Percentiles rank a stretch among this genome's conserved stretches.
phyloP scores from a whole-genome alignment of 2,329 filamentous ascomycete genomes.

The Nemania abortiva region DNA sequence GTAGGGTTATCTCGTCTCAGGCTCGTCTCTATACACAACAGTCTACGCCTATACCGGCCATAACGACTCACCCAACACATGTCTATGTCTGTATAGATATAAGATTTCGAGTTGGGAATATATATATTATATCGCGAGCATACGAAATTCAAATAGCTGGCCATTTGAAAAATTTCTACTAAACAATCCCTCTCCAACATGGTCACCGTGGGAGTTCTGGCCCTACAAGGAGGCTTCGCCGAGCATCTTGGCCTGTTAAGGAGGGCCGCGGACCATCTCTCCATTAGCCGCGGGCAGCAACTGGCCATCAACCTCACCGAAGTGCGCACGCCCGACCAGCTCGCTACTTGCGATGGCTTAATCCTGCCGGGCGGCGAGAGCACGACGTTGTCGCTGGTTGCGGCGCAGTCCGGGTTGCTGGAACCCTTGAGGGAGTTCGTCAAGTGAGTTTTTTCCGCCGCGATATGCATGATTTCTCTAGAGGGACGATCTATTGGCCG shows the following conservation, averaged over 20 bases:
- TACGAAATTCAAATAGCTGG: neutral
- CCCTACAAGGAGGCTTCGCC: constrained; percentile 92
- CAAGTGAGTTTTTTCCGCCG: constrained; percentile 69
- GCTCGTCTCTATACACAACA: neutral
- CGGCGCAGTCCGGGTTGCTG: constrained; percentile 81
- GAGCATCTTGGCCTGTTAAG: constrained; percentile 86
- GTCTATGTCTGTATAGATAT: too few relatives aligned
- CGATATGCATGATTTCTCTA: neutral
- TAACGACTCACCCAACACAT: neutral
- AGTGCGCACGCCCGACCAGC: constrained; percentile 80
- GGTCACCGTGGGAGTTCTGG: constrained; percentile 71
- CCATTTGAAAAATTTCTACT: neutral
- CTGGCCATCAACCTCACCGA: constrained; percentile 66
- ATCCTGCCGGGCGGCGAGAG: constrained; percentile 95
- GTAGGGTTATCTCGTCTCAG: neutral
- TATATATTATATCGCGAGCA: neutral
- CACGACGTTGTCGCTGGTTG: constrained; percentile 91
- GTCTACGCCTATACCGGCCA: neutral
- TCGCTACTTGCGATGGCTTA: constrained; percentile 81
- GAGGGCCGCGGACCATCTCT: constrained; percentile 70
- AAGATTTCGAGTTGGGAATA: neutral
- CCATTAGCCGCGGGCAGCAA: constrained; percentile 28
- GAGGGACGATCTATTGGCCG: neutral
- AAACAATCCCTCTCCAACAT: constrained; percentile 36
- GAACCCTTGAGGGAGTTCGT: constrained; percentile 91